Evolutionary conservation across 2,329 filamentous ascomycete genomes (phyloP).

Genomic region (Atkinsonella hypoxylon): DNA sequence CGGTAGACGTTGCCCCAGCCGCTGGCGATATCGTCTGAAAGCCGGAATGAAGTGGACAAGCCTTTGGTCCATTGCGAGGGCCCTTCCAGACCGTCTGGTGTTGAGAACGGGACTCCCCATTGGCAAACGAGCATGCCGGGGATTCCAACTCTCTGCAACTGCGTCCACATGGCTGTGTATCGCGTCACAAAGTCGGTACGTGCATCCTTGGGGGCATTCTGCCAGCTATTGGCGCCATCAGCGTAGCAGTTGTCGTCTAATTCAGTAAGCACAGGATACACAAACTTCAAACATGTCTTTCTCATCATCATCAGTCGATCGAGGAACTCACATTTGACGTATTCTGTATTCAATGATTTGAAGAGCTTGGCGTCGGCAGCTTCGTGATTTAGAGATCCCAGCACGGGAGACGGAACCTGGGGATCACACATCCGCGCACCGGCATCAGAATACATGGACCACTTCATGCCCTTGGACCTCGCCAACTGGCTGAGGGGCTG

Average conservation of each 20-base stretch:
- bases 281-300: too few species aligned
- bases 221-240: not conserved
- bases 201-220: not conserved
- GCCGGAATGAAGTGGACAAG: not conserved
- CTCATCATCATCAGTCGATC: not conserved
- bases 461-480: not conserved
- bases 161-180: not conserved
- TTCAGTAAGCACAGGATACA: not conserved
- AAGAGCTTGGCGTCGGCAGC: not conserved
- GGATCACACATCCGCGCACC: not conserved
- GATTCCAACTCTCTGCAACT: not conserved
- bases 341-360: not conserved
- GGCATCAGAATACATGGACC: not conserved
- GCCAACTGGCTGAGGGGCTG: not conserved
- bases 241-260: not conserved
- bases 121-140: not conserved
- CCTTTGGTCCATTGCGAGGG: not conserved
- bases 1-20: not conserved
- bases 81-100: not conserved
- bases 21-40: not conserved
- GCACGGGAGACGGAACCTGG: not conserved
- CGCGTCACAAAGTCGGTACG: not conserved
- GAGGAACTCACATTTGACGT: not conserved
- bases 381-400: not conserved
- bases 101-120: not conserved